phyloP scores from a whole-genome alignment of 2,329 filamentous ascomycete genomes.

The Chrysoporthe deuterocubensis region DNA sequence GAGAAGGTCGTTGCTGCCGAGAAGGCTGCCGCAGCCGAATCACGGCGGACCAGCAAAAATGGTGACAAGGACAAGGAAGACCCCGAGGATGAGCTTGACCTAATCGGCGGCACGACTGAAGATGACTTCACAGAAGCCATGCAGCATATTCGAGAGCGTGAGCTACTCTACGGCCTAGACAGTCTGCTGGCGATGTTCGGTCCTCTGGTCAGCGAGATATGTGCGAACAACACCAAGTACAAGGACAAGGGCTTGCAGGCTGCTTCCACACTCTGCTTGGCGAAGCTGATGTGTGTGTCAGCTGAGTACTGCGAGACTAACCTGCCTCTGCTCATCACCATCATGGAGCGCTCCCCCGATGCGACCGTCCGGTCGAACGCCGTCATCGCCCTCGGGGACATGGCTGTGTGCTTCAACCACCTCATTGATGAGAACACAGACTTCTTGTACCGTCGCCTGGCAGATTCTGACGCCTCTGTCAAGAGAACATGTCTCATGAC shows the following conservation, averaged over 20 bases:
- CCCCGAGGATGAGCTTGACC: constrained; percentile 87
- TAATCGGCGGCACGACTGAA: constrained; percentile 95
- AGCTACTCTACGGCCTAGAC: constrained; percentile 79
- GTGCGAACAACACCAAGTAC: constrained; percentile 91
- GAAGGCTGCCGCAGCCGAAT: constrained; percentile 46
- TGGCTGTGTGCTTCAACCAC: constrained; percentile 99
- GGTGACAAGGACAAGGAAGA: constrained; percentile 55
- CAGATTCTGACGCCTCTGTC: constrained; percentile 84
- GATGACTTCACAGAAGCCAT: constrained; percentile 91
- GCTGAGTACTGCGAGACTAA: constrained; percentile 95
- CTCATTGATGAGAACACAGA: constrained; percentile 99
- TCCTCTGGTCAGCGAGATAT: constrained; percentile 89
- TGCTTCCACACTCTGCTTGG: constrained; percentile 89
- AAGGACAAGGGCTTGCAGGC: constrained; percentile 88
- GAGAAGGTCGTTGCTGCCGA: constrained; percentile 65
- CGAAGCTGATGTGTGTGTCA: constrained; percentile 98
- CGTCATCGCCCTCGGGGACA: constrained; percentile 95
- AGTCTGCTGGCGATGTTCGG: constrained; percentile 91
- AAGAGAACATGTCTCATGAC: constrained; percentile 99
- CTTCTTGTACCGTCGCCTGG: constrained; percentile 91
- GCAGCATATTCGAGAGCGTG: constrained; percentile 80
- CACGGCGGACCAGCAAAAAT: constrained; percentile 36
- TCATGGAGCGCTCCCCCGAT: constrained; percentile 92
- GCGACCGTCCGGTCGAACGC: constrained; percentile 94
- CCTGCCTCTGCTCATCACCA: constrained; percentile 91